Base-by-base conservation (phyloP, 2,329 filamentous ascomycete genomes). In the Cytospora mali region DNA sequence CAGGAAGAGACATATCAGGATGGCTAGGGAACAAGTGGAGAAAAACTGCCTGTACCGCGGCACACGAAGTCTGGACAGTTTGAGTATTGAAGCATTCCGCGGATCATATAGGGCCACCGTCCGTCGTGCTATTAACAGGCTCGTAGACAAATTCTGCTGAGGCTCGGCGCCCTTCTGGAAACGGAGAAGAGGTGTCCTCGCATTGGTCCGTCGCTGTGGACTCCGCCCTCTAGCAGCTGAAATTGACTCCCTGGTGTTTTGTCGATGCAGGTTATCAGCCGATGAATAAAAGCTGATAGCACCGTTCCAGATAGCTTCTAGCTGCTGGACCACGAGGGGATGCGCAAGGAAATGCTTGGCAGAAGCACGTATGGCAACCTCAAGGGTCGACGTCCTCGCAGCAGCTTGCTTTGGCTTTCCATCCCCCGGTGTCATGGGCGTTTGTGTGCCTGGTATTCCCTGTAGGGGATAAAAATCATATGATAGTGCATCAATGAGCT, bases 261-360 rank as follows among this genome's bases (percentile, higher is more conserved):
- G 81, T 54, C 92, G 88, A 74, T 97, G 94, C 27, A 97, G 79
- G 67, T 85, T 90, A 74, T 97, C 93, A 6, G 92, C 92, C 14
- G 89, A 87, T 1, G 92, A 95, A 75, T 97, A 93, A 72, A 98
- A 97, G 68, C 95, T 93, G 67, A 98, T 95, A 21, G 91, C 94
- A 29, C 94, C 94, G 23, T 92, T 94, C 94, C 94, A 98, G 66
- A 98, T 97, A 51, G 93, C 93, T 75, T 97, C 93, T n/a, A 98
- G 81, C 72, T 97, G 93, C 74, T 96, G 92, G 10, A 97, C 90
- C 0, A 97, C 93, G 4, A 97, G 81, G 0, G 94, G 93, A 71
- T 97, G 93, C 10, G 94, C 90, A 6, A 98, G 81, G 69, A 97
- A 96, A 69, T 92, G 89, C 77, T 98, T 97, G 25, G 94, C 91